Evolutionary conservation across 805 yeast species (phyloP).

Genomic region (Myxozyma udenii): DNA sequence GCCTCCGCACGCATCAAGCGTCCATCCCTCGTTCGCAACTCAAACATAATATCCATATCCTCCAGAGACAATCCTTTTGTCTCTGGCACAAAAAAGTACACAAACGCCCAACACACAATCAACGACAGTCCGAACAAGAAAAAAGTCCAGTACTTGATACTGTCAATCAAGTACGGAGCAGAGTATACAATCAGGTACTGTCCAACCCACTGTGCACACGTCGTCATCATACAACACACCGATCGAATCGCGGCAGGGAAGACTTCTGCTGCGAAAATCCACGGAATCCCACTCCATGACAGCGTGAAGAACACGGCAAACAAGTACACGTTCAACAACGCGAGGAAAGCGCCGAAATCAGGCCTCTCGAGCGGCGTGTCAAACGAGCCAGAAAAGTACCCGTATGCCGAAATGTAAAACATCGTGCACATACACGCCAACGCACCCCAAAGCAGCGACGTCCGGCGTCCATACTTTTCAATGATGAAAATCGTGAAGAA

Average conservation of each 20-base stretch:
- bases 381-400: conserved; percentile 12
- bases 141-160: conserved; percentile 26
- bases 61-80: conserved; percentile 77
- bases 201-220: conserved; percentile 66
- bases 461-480: conserved; percentile 70
- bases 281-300: conserved; percentile 32
- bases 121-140: conserved; percentile 31
- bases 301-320: conserved; percentile 15
- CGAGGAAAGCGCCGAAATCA: conserved; percentile 6
- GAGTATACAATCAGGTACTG: conserved; percentile 44
- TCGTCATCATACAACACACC: conserved; percentile 56
- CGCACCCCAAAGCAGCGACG: conserved; percentile 58
- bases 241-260: conserved; percentile 65
- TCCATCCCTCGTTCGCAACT: conserved; percentile 6
- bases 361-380: conserved; percentile 4
- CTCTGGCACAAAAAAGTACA: conserved; percentile 45
- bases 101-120: conserved; percentile 48
- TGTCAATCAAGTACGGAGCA: conserved; percentile 46
- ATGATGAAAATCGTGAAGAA: conserved; percentile 78
- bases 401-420: conserved; percentile 24
- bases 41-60: conserved; percentile 71
- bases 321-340: conserved; percentile 21
- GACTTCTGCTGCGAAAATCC: conserved; percentile 67
- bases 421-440: conserved; percentile 52
- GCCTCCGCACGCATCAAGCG: conserved; percentile 8